Conservation (phyloP, 2,329 filamentous ascomycete genomes). For the Diaporthe batatas region DNA sequence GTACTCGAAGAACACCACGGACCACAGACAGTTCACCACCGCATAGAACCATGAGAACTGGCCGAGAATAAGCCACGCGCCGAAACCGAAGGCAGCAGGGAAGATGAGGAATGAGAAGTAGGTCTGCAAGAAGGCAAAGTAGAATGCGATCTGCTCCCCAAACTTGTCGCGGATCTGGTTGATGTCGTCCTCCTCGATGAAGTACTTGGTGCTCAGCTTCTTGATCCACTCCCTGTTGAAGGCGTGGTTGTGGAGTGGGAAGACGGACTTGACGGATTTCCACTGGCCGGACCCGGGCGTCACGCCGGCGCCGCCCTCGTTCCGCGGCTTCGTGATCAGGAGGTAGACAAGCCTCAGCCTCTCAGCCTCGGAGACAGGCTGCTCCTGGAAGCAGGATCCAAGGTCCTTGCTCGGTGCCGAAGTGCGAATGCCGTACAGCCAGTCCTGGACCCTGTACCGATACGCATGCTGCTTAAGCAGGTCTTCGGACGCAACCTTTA, state of each 20-base stretch:
- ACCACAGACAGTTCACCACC: slow-evolving; percentile 85
- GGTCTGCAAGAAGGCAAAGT: slow-evolving; percentile 93
- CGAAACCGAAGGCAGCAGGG: slow-evolving; percentile 82
- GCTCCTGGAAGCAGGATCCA: slow-evolving; percentile 73
- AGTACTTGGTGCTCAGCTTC: slow-evolving; percentile 79
- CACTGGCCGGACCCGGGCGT: slow-evolving; percentile 77
- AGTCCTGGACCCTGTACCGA: slow-evolving; percentile 89
- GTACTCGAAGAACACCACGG: slow-evolving; percentile 90
- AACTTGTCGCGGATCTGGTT: slow-evolving; percentile 81
- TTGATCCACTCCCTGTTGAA: slow-evolving; percentile 84
- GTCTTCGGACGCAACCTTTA: slow-evolving; percentile 81
- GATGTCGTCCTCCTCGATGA: slow-evolving; percentile 75
- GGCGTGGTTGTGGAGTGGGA: slow-evolving; percentile 81
- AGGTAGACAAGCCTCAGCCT: slow-evolving; percentile 89
- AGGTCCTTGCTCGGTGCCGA: slow-evolving; percentile 82
- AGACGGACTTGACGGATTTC: slow-evolving; percentile 79
- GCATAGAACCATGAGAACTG: slow-evolving; percentile 88
- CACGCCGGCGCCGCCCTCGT: slow-evolving; percentile 84
- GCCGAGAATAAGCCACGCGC: slow-evolving; percentile 85
- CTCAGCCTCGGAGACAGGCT: slow-evolving; percentile 90
- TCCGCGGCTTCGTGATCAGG: slow-evolving; percentile 79
- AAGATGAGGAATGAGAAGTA: slow-evolving; percentile 91
- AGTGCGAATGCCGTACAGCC: slow-evolving; percentile 88
- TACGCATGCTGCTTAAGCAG: slow-evolving; percentile 86
- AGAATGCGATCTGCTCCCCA: slow-evolving; percentile 90